These are phyloP conservation scores for Huntiella decipiens DNA, from an alignment of 2,329 filamentous ascomycete species.

Conservation along the genomic window DNA sequence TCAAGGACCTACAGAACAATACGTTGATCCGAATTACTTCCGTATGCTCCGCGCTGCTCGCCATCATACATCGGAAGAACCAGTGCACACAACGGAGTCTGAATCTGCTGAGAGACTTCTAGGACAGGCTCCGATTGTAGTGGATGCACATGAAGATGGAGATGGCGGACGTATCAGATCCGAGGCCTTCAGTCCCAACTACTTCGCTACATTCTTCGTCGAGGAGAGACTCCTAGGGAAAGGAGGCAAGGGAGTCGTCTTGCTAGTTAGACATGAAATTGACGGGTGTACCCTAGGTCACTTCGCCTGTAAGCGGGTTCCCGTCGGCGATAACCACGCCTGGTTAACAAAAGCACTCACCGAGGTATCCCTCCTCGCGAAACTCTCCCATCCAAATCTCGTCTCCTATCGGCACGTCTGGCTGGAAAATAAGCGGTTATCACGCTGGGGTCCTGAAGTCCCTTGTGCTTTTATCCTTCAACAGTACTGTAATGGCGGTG, in stretches of 20 bases:
- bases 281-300: conserved; percentile 69
- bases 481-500: conserved; percentile 90
- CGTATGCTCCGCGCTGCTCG: conserved; percentile 56
- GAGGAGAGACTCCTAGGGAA: conserved; percentile 72
- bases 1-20: conserved; percentile 34
- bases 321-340: conserved; percentile 80
- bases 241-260: conserved; percentile 84
- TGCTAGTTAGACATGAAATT: conserved; percentile 82
- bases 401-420: conserved; percentile 96
- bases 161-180: conserved; percentile 54
- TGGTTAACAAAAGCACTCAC: conserved; percentile 83
- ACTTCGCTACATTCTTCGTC: conserved; percentile 84
- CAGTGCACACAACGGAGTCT: not conserved
- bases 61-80: not conserved
- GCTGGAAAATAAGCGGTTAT: conserved; percentile 76
- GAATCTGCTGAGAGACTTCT: not conserved
- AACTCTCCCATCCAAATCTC: conserved; percentile 81
- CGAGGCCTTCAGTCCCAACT: conserved; percentile 76
- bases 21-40: conserved; percentile 86
- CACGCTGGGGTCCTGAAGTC: conserved; percentile 72
- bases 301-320: conserved; percentile 93
- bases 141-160: not conserved
- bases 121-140: not conserved
- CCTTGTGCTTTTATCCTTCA: conserved; percentile 94
- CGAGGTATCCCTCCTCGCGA: conserved; percentile 82